Percentiles rank a stretch among this genome's conserved stretches.
Conservation (phyloP, 257 asterid genomes). For the Jasminum sambac region DNA sequence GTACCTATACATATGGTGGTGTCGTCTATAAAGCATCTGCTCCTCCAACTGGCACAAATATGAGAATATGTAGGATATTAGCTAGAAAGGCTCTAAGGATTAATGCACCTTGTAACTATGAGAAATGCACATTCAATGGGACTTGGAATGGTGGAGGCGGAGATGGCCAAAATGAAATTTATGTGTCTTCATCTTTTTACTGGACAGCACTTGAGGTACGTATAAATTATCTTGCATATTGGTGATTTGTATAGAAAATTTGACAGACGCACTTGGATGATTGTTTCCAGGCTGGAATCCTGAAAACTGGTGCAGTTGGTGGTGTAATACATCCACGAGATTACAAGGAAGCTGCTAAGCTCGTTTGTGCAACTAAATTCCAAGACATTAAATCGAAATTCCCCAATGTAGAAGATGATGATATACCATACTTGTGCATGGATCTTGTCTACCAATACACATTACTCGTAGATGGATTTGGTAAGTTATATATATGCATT, state of each 20-base stretch:
- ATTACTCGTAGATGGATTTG: conserved; percentile 41
- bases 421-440: conserved; percentile 34
- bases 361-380: conserved; percentile 24
- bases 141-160: conserved; percentile 73
- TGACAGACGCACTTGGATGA: too few relatives aligned
- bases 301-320: conserved; percentile 8
- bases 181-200: conserved; percentile 43
- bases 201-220: conserved; percentile 43
- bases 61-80: conserved; percentile 31
- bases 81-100: conserved; percentile 22
- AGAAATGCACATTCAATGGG: conserved; percentile 50
- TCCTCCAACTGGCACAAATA: conserved; percentile 35
- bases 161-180: conserved; percentile 38
- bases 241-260: too few relatives aligned
- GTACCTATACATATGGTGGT: conserved; percentile 35
- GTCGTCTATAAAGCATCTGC: conserved; percentile 40
- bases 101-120: conserved; percentile 35
- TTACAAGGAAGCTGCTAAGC: conserved; percentile 28
- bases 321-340: conserved; percentile 17
- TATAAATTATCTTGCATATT: too few relatives aligned
- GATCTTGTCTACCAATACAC: conserved; percentile 35
- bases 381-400: conserved; percentile 14
- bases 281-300: conserved; percentile 28
- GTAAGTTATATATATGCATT: conserved; percentile 27
- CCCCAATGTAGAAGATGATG: conserved; percentile 11